Evolutionary conservation across 768 basidiomycete species (phyloP).

Genomic region (Suillus subluteus): DNA sequence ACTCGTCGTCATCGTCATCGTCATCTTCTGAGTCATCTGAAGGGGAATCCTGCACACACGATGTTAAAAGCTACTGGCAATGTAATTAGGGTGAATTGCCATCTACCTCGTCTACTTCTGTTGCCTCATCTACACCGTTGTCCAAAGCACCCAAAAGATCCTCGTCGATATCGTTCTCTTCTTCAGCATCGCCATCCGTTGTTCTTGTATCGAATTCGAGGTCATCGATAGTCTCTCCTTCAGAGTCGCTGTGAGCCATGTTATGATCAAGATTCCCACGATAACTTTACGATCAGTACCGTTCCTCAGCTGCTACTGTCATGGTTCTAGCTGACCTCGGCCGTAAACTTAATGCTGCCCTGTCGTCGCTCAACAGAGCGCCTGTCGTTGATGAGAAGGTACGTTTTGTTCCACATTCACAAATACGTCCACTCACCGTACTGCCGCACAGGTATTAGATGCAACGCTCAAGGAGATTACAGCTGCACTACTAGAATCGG

Average conservation of each 20-base stretch:
- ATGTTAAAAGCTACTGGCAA: constrained; percentile 14
- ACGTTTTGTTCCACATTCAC: constrained; percentile 20
- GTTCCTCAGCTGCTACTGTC: constrained; percentile 20
- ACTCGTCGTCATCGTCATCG: constrained; percentile 59
- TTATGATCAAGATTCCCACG: constrained; percentile 34
- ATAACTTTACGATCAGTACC: constrained; percentile 16
- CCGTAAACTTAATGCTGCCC: constrained; percentile 89
- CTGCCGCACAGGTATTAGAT: constrained; percentile 77
- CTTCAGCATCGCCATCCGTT: constrained; percentile 49
- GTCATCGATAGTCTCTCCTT: constrained; percentile 65
- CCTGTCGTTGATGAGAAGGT: constrained; percentile 93
- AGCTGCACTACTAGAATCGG: constrained; percentile 90
- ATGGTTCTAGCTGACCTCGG: constrained; percentile 99
- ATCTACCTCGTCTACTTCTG: constrained; percentile 75
- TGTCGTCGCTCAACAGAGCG: constrained; percentile 85
- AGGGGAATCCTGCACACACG: constrained; percentile 49
- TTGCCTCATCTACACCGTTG: constrained; percentile 59
- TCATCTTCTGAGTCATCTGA: constrained; percentile 66
- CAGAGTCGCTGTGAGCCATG: constrained; percentile 64
- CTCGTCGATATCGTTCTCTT: constrained; percentile 57
- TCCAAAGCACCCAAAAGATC: constrained; percentile 65
- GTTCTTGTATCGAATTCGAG: constrained; percentile 51
- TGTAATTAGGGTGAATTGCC: background rate
- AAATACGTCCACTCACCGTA: constrained; percentile 15
- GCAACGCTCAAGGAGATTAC: constrained; percentile 94